Base-by-base conservation (phyloP, 768 basidiomycete species). In the Imleria badia region DNA sequence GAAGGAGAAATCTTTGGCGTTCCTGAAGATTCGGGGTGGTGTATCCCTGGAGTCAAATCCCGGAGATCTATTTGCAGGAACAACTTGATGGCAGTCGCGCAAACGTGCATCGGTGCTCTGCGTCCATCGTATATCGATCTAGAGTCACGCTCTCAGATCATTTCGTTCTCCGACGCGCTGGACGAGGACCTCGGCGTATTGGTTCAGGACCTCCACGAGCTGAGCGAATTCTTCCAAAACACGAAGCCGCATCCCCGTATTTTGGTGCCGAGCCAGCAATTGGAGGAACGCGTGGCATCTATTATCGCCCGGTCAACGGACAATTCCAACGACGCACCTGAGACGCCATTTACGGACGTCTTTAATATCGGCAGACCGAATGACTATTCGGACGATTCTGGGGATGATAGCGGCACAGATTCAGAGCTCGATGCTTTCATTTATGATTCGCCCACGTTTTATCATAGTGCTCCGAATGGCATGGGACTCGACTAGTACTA, bases 21-120 rank as follows among this genome's bases (percentile, higher is more conserved):
- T 22, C 87, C 90, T 1, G 79, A 86, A 52, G 83, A 85, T 36
- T 91, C 89, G 4, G 94, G 94, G 17, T 97, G 94, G 94, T 89
- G 84, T 59, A 80, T 94, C 44, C 82, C 91, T 22, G 85, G 83
- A 60, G 78, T 82, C 8, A 84, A 87, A 48, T 74, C 75, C 17
- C 75, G 81, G 29, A 80, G 85, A 30, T 79, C 80, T 4, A 75
- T 76, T 20, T 94, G 90, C 61, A 80, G 90, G 42, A 75, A 81
- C 39, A 95, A 94, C 65, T 79, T 95, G 59, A 80, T 86, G 71
- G 89, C 90, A 2, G 89, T 96, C 13, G 93, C 90, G 59, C 91
- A 91, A 60, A 89, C 90, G 6, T 93, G 88, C 68, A 84, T 85
- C 33, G 79, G 86, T 66, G 80, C 84, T 13, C 74, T 81, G 34